Evolutionary conservation across 108 stramenopile species (phyloP).

Genomic region (Discostella pseudostelligera): DNA sequence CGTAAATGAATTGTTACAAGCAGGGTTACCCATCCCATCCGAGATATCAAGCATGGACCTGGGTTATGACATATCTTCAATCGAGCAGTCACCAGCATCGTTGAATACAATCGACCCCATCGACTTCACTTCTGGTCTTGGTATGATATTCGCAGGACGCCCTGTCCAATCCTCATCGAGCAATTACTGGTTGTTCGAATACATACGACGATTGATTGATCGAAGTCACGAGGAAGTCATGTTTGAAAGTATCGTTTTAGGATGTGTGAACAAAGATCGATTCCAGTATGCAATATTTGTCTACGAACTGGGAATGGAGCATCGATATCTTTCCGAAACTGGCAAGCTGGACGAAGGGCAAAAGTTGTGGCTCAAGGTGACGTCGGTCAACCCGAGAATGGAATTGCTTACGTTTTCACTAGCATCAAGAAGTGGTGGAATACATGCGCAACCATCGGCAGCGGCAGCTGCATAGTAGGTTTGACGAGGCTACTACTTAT

Average conservation of each 20-base stretch:
- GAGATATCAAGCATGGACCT: conserved; percentile 47
- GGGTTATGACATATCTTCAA: conserved; percentile 46
- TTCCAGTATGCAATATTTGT: conserved; percentile 72
- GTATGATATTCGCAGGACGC: conserved; percentile 52
- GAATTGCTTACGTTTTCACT: conserved; percentile 57
- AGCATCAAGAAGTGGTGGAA: conserved; percentile 45
- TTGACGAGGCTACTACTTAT: too few relatives aligned
- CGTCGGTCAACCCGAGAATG: conserved; percentile 54
- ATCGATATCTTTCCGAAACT: conserved; percentile 58
- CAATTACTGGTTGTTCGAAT: conserved; percentile 80
- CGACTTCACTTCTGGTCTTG: conserved; percentile 56
- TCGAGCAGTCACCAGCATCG: conserved; percentile 3
- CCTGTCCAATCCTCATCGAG: conserved; percentile 58
- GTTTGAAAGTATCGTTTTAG: conserved; percentile 65
- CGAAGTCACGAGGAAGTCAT: conserved; percentile 35
- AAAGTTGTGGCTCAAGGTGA: conserved; percentile 52
- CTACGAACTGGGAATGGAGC: conserved; percentile 74
- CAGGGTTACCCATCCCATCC: conserved; percentile 48
- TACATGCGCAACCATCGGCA: conserved; percentile 13
- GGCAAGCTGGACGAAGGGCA: conserved; percentile 58
- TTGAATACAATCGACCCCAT: conserved; percentile 49
- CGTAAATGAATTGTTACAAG: conserved; percentile 48
- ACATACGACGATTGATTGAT: conserved; percentile 52
- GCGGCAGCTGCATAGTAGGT: conserved; percentile 22
- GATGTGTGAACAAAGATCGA: conserved; percentile 59